Conservation (phyloP, 352 stramenopile species). For the Pythium sp. region DNA sequence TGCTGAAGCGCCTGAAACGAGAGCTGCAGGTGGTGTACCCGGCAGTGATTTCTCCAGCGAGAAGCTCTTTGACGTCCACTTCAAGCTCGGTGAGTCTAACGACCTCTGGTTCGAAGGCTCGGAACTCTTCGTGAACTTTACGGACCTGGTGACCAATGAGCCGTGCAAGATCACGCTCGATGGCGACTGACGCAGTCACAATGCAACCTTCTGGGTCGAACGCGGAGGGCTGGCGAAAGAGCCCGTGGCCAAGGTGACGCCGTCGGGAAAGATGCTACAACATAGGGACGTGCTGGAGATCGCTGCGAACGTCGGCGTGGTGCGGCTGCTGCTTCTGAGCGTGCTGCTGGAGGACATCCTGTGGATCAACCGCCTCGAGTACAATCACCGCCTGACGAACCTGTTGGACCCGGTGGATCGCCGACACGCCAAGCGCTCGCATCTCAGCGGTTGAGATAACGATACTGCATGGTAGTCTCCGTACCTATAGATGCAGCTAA, state of each 20-base stretch:
- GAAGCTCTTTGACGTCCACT: conserved; percentile 2
- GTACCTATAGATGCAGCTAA: background rate
- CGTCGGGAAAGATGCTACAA: background rate
- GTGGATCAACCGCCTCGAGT: background rate
- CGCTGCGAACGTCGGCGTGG: background rate
- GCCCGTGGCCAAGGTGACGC: background rate
- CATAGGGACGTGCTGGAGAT: background rate
- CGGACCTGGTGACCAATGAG: background rate
- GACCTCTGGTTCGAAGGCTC: conserved; percentile 1
- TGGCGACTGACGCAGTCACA: background rate
- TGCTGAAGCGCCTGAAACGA: background rate
- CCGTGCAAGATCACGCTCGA: conserved; percentile 1
- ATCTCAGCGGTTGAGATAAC: background rate
- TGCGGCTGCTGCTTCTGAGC: background rate
- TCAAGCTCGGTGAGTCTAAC: conserved; percentile 2
- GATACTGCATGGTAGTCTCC: background rate
- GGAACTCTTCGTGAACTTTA: conserved; percentile 1
- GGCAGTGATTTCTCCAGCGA: background rate
- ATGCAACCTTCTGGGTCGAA: background rate
- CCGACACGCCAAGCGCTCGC: background rate
- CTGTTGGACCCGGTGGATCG: background rate
- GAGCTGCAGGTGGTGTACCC: background rate
- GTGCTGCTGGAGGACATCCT: conserved; percentile 1
- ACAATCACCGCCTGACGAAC: background rate
- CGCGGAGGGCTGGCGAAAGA: background rate